Evolutionary conservation across 179 eudicot species (phyloP), one percentile per base, ranked within the genome.

Genomic region (Silene coronaria): DNA sequence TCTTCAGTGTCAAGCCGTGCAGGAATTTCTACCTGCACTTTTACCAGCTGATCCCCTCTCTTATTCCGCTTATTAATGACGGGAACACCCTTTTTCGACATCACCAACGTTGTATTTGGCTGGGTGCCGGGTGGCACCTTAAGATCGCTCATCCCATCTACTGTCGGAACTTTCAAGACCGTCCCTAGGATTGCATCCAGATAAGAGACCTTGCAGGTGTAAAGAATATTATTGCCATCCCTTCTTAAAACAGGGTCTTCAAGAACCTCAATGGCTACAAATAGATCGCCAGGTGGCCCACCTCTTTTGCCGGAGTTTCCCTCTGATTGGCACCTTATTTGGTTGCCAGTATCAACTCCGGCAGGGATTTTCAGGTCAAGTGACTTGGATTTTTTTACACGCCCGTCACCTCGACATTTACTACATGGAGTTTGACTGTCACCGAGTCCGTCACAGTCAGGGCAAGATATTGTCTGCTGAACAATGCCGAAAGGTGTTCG

Each of bases 41-140:
- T 93, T 77, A 91, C 97, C 80, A 91, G 67, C 82, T 93, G 98
- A 74, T 93, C 96, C 3, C 98, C 97, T 80, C 97, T 88, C 86
- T 69, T 88, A 58, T 84, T 91, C 53, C 78, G 85, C 74, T 76
- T 93, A 79, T 90, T 89, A 30, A 90, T 57, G 75, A 81, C 66
- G 1, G 96, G 93, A 36, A 93, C 96, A 5, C 98, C 98, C 75
- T 86, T 91, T 83, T 90, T 91, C 5, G 89, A 86, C 96, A 93
- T 85, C 51, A 89, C 91, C 42, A 91, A 66, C 0, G 96, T 91
- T 11, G 89, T 85, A 68, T 89, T 88, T 0, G 98, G 98, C 70
- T 93, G 98, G 10, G 98, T 93, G 0, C 98, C 98, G 0, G 98
- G 51, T 2, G 98, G 96, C 22, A 93, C 84, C 78, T 89, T 90